Evolutionary conservation across 2,329 filamentous ascomycete genomes (phyloP), one percentile per base, ranked within the genome.

Genomic region (Calonectria fujianensis): DNA sequence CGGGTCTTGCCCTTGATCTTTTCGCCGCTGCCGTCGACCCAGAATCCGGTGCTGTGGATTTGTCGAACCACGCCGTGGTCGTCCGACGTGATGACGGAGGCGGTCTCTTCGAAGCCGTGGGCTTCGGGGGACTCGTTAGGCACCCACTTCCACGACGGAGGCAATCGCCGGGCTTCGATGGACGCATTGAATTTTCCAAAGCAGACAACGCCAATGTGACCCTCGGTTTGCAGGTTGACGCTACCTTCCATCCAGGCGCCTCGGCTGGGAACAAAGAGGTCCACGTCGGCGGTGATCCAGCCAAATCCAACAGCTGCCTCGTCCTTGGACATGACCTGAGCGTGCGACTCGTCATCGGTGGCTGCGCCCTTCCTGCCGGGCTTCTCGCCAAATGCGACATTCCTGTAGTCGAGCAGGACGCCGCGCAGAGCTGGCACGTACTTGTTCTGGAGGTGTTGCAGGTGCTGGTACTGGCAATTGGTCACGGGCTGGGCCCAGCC

Each of bases 181-280:
- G 94, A 95, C 1, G 96, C 95, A 79, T 97, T 98, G 89, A 98
- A 98, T 78, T 95, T 92, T 84, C 96, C 96, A 86, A 95, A 96
- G 84, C 95, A 97, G 14, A 97, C 92, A 3, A 98, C 91, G 27
- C 96, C 96, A 9, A 99, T 90, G 82, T 98, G 95, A 9, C 95
- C 95, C 79, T 97, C 95, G 63, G 94, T 96, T 83, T 98, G 95
- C 37, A 98, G 88, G 81, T 96, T 97, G 71, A 98, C 91, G 78
- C 90, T 93, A 14, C 95, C 97, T 78, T 96, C 93, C 82, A 98
- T 90, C 85, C 90, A 92, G 11, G 93, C 91, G 45, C 95, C 94
- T 59, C 91, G 91, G 69, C 90, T 88, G 0, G 97, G 96, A 39
- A 94, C 91, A 83, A 98, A 97, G 24, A 98, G 87, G 57, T 97